Percentiles rank a stretch among this genome's conserved stretches.
Conservation (phyloP, 2,329 filamentous ascomycete genomes). For the Rosellinia necatrix region DNA sequence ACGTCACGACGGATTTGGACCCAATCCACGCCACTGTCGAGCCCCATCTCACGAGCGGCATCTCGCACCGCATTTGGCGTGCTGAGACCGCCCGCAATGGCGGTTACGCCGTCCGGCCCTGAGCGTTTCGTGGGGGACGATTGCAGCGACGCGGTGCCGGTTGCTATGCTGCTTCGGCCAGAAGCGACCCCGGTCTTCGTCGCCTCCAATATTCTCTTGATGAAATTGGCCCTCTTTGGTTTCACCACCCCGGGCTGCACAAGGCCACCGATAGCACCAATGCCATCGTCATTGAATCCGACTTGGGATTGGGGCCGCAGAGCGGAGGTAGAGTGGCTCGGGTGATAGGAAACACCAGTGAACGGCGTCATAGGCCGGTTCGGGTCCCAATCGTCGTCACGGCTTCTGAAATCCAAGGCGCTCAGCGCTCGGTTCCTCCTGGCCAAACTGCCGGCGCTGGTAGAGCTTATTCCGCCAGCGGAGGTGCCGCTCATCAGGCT, state of each 20-base stretch:
- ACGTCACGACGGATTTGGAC: constrained; percentile 97
- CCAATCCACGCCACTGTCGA: constrained; percentile 75
- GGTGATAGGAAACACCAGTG: constrained; percentile 86
- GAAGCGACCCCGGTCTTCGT: constrained; percentile 93
- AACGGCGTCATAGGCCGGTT: constrained; percentile 67
- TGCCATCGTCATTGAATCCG: constrained; percentile 67
- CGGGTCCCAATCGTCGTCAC: constrained; percentile 48
- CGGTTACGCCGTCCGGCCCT: constrained; percentile 44
- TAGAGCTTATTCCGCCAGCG: constrained; percentile 88
- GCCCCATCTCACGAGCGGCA: constrained; percentile 71
- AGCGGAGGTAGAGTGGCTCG: constrained; percentile 73
- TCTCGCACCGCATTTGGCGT: constrained; percentile 50
- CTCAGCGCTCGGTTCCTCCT: constrained; percentile 74
- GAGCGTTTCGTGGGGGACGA: constrained; percentile 51
- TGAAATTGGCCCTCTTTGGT: constrained; percentile 83
- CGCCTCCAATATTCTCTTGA: constrained; percentile 92
- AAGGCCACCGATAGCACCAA: constrained; percentile 77
- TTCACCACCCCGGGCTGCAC: constrained; percentile 62
- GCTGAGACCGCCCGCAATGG: constrained; percentile 53
- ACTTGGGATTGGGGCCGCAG: constrained; percentile 67
- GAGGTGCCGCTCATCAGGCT: constrained; percentile 95
- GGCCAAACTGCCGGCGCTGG: constrained; percentile 91
- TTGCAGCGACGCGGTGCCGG: constrained; percentile 53
- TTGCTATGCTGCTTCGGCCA: constrained; percentile 81
- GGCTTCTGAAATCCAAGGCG: constrained; percentile 64